Evolutionary conservation across 441 rosid genomes (phyloP).

Genomic region (Populus hybrid): DNA sequence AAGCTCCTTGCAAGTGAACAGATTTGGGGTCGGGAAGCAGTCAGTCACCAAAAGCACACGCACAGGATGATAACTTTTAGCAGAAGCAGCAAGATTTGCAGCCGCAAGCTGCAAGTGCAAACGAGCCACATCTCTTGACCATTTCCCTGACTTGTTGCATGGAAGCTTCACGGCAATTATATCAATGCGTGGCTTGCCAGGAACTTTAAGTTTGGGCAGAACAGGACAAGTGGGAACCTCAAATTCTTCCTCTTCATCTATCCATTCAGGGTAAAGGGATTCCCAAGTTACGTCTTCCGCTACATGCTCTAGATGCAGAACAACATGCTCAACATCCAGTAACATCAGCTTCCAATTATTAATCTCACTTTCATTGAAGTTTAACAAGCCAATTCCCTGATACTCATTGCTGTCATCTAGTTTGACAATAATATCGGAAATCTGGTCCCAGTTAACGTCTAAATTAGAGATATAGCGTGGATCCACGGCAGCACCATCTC

Average conservation of each 20-base stretch:
- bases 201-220: constrained; percentile 56
- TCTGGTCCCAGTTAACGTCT: constrained; percentile 60
- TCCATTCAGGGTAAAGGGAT: constrained; percentile 82
- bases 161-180: constrained; percentile 79
- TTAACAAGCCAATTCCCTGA: constrained; percentile 73
- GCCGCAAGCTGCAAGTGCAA: constrained; percentile 81
- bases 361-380: constrained; percentile 60
- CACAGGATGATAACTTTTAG: constrained; percentile 68
- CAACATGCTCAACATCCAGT: constrained; percentile 58
- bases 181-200: constrained; percentile 74
- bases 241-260: constrained; percentile 82
- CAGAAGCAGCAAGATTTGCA: constrained; percentile 71
- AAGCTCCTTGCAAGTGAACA: constrained; percentile 73
- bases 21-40: constrained; percentile 73
- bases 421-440: constrained; percentile 47
- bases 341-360: constrained; percentile 50
- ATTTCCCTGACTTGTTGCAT: constrained; percentile 49
- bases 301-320: constrained; percentile 44
- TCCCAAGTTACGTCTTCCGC: constrained; percentile 64
- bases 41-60: constrained; percentile 62
- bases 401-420: constrained; percentile 42
- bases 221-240: constrained; percentile 79
- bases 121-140: constrained; percentile 85
- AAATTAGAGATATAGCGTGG: constrained; percentile 51
- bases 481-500: constrained; percentile 36